Percentiles rank a stretch among this genome's conserved stretches.
phyloP scores from a whole-genome alignment of 805 yeast genomes.

The Ogataea angusta region DNA sequence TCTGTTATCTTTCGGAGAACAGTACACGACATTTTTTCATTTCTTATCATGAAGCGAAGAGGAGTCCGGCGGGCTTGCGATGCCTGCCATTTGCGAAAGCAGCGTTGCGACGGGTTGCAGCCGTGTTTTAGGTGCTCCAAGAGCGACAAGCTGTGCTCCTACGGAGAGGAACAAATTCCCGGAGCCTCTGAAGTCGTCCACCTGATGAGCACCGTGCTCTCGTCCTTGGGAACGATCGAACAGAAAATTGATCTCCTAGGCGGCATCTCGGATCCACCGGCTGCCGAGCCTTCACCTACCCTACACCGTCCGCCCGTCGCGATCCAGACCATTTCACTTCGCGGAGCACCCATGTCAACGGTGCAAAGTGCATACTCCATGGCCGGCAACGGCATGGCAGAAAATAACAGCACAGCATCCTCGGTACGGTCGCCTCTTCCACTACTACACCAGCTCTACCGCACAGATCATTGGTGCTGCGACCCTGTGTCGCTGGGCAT shows the following conservation, averaged over 20 bases:
- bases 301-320: slow-evolving; percentile 9
- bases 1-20: too few species aligned
- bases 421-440: slow-evolving; percentile 7
- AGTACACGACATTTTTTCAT: not conserved
- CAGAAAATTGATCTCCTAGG: not conserved
- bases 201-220: slow-evolving; percentile 1
- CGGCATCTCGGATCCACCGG: too few species aligned
- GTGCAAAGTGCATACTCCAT: slow-evolving; percentile 12
- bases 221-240: not conserved
- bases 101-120: slow-evolving; percentile 5
- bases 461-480: slow-evolving; percentile 12
- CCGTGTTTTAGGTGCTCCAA: slow-evolving; percentile 5
- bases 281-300: not conserved
- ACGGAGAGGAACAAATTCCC: not conserved
- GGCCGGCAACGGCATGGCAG: not conserved
- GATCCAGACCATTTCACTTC: slow-evolving; percentile 13
- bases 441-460: slow-evolving; percentile 6
- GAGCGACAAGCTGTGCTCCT: not conserved
- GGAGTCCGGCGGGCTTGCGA: slow-evolving; percentile 4
- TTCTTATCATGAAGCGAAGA: not conserved
- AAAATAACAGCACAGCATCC: not conserved
- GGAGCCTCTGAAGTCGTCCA: not conserved
- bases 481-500: slow-evolving; percentile 15
- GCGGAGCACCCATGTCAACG: slow-evolving; percentile 16
- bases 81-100: slow-evolving; percentile 7